phyloP scores from a whole-genome alignment of 2,329 filamentous ascomycete species.

The Pleomassaria siparia region DNA sequence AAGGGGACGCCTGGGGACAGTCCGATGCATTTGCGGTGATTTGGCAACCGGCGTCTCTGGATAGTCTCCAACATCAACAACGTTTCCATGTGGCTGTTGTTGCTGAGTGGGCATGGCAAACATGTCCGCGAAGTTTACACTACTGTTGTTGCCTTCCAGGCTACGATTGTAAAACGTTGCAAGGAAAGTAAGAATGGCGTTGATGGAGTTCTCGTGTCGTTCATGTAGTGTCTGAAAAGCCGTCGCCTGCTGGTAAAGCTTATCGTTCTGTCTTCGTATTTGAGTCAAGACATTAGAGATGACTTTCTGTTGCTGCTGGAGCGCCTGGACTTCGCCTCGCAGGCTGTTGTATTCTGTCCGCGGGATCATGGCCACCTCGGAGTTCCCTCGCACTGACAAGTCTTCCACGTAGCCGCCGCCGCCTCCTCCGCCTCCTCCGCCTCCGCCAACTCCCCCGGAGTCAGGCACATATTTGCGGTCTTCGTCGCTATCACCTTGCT shows the following conservation, averaged over 20 bases:
- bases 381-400: slow-evolving; percentile 40
- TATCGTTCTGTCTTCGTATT: slow-evolving; percentile 81
- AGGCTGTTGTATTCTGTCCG: slow-evolving; percentile 76
- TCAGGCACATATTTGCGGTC: slow-evolving; percentile 50
- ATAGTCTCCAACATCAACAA: slow-evolving; percentile 64
- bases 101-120: slow-evolving; percentile 69
- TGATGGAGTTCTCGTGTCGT: slow-evolving; percentile 97
- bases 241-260: slow-evolving; percentile 83
- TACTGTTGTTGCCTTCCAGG: slow-evolving; percentile 75
- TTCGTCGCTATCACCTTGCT: slow-evolving; percentile 72
- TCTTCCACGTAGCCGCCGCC: slow-evolving; percentile 41
- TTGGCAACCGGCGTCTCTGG: slow-evolving; percentile 39
- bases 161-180: slow-evolving; percentile 96
- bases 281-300: slow-evolving; percentile 82
- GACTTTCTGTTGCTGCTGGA: slow-evolving; percentile 82
- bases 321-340: slow-evolving; percentile 75
- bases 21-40: slow-evolving; percentile 40
- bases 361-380: slow-evolving; percentile 56
- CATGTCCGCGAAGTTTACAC: slow-evolving; percentile 80
- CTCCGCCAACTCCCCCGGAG: slow-evolving; percentile 47
- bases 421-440: slow-evolving; percentile 13
- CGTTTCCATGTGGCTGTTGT: slow-evolving; percentile 57
- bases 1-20: slow-evolving; percentile 34
- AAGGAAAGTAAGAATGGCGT: slow-evolving; percentile 95
- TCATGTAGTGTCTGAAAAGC: slow-evolving; percentile 91